Percentiles rank a stretch among this genome's conserved stretches.
phyloP scores from a whole-genome alignment of 768 basidiomycete species.

The Rhizopogon roseolus region DNA sequence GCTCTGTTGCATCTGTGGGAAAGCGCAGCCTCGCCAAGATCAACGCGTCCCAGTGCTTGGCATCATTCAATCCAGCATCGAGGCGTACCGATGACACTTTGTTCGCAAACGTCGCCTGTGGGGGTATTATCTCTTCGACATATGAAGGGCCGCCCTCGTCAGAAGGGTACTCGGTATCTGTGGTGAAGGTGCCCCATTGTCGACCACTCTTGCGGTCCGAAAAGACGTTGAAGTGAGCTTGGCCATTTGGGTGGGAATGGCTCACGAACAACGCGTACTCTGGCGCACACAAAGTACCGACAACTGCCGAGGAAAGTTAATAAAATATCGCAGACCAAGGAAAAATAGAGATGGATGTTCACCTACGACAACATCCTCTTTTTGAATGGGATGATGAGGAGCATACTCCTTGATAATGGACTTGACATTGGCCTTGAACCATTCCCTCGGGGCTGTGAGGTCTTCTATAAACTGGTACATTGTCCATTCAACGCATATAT shows the following conservation, averaged over 20 bases:
- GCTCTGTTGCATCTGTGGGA: slow-evolving; percentile 53
- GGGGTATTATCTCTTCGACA: slow-evolving; percentile 31
- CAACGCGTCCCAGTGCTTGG: slow-evolving; percentile 47
- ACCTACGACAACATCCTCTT: slow-evolving; percentile 56
- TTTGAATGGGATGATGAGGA: slow-evolving; percentile 40
- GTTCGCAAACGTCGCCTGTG: slow-evolving; percentile 33
- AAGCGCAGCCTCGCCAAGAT: slow-evolving; percentile 63
- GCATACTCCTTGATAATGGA: slow-evolving; percentile 1
- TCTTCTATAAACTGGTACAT: slow-evolving; percentile 63
- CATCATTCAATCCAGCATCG: not conserved
- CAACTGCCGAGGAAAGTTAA: slow-evolving; percentile 32
- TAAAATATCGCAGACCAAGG: not conserved
- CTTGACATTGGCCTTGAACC: slow-evolving; percentile 2
- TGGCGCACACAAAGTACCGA: slow-evolving; percentile 65
- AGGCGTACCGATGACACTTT: slow-evolving; percentile 47
- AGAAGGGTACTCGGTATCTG: slow-evolving; percentile 41
- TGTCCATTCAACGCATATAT: slow-evolving; percentile 61
- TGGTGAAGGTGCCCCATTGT: slow-evolving; percentile 73
- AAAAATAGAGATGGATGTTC: not conserved
- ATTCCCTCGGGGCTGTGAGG: slow-evolving; percentile 33
- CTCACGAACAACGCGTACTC: slow-evolving; percentile 77
- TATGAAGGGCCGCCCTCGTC: slow-evolving; percentile 44
- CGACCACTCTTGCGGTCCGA: slow-evolving; percentile 42
- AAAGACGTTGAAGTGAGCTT: slow-evolving; percentile 72
- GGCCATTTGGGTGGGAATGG: slow-evolving; percentile 58